phyloP scores from a whole-genome alignment of 257 asterid species.

The Capsicum baccatum region DNA sequence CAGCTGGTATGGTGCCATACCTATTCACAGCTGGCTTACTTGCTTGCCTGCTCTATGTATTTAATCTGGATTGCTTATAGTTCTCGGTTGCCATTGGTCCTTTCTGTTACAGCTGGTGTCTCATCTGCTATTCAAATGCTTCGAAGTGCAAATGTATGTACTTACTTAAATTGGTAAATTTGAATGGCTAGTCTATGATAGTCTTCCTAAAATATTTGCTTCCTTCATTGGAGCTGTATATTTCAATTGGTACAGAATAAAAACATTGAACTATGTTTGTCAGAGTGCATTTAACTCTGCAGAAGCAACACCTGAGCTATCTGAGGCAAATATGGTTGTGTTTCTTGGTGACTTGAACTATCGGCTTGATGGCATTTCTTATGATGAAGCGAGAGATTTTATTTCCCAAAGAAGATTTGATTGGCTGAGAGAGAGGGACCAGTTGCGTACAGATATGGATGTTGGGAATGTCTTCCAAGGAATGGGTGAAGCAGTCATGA shows the following conservation, averaged over 20 bases:
- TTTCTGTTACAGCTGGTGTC: constrained; percentile 73
- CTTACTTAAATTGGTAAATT: constrained; percentile 34
- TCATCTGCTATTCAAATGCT: constrained; percentile 75
- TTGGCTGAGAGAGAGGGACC: constrained; percentile 96
- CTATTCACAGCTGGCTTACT: constrained; percentile 26
- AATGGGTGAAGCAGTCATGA: constrained; percentile 55
- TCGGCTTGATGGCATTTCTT: constrained; percentile 87
- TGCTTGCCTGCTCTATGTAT: not conserved
- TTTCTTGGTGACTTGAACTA: constrained; percentile 97
- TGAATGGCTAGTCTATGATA: not conserved
- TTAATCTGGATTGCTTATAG: constrained; percentile 50
- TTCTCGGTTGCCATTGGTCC: constrained; percentile 60
- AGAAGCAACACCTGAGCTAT: constrained; percentile 84
- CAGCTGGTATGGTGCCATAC: constrained; percentile 71
- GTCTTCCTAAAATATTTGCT: too few relatives aligned
- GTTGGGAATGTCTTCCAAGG: constrained; percentile 71
- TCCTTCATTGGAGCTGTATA: too few relatives aligned
- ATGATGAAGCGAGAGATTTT: constrained; percentile 96
- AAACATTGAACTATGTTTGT: not conserved
- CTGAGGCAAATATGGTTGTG: constrained; percentile 95
- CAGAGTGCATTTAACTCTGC: constrained; percentile 42
- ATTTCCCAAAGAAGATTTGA: constrained; percentile 95
- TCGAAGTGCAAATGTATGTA: constrained; percentile 77
- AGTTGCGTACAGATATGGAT: constrained; percentile 83
- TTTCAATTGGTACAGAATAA: too few relatives aligned